Evolutionary conservation across 495 filamentous ascomycete genomes (phyloP).

Genomic region (Tuber indicum): DNA sequence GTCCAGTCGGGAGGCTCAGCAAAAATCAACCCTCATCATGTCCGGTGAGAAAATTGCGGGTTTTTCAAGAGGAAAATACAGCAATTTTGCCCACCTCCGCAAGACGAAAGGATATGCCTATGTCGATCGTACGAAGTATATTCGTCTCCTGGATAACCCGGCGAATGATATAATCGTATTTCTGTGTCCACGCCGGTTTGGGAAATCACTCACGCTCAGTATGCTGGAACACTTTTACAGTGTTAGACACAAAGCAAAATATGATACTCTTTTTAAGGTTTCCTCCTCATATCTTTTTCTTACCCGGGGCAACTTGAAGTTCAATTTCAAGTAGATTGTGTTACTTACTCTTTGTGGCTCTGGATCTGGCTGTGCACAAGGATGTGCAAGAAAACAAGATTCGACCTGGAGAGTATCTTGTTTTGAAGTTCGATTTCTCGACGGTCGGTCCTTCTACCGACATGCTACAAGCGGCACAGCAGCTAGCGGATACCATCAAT

Average conservation of each 20-base stretch:
- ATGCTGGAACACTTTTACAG: constrained; percentile 11
- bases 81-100: too few species aligned
- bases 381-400: not conserved
- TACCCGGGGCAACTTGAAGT: too few species aligned
- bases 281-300: not conserved
- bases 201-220: constrained; percentile 16
- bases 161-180: too few species aligned
- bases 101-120: too few species aligned
- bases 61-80: too few species aligned
- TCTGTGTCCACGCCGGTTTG: not conserved
- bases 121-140: too few species aligned
- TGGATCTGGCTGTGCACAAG: not conserved
- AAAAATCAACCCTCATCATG: too few species aligned
- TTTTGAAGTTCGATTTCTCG: constrained; percentile 6
- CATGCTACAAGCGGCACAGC: not conserved
- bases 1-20: too few species aligned
- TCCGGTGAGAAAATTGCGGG: too few species aligned
- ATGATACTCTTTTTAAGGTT: constrained; percentile 16
- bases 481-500: not conserved
- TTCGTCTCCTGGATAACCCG: too few species aligned
- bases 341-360: too few species aligned
- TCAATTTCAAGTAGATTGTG: too few species aligned
- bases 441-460: not conserved
- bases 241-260: constrained; percentile 7
- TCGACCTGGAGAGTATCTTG: not conserved